phyloP scores from a whole-genome alignment of 2,329 filamentous ascomycete species.

The Lasiodiplodia sp. region DNA sequence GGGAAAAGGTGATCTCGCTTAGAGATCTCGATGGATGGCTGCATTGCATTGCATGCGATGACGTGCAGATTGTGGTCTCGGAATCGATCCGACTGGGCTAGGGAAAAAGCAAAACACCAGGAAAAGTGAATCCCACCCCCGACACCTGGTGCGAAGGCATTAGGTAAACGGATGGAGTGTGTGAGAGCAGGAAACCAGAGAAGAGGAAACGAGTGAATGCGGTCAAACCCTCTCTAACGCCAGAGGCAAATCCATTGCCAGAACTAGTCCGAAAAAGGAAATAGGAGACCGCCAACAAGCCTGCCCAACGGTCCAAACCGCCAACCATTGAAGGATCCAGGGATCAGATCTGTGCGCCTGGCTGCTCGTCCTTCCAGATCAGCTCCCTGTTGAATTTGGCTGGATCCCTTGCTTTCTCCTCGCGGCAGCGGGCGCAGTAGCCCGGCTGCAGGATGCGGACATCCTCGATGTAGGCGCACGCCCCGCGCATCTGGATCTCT shows the following conservation, averaged over 20 bases:
- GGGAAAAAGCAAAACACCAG: constrained; percentile 6
- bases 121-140: neutral
- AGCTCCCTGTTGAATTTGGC: constrained; percentile 16
- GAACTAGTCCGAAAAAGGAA: neutral
- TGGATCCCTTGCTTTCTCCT: constrained; percentile 23
- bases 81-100: constrained; percentile 26
- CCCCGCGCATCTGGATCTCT: constrained; percentile 20
- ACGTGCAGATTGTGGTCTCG: constrained; percentile 23
- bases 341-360: constrained; percentile 8
- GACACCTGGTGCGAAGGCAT: neutral
- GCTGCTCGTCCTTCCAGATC: constrained; percentile 25
- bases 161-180: neutral
- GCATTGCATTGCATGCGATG: constrained; percentile 25
- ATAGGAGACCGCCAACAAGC: neutral
- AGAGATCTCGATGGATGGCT: constrained; percentile 24
- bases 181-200: neutral
- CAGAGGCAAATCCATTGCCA: constrained; percentile 1
- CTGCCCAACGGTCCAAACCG: neutral
- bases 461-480: constrained; percentile 29
- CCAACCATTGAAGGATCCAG: neutral
- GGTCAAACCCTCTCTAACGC: neutral
- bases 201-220: neutral
- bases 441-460: constrained; percentile 27
- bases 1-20: constrained; percentile 16
- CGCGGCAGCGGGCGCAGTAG: constrained; percentile 20